A percentile compares a stretch with the other conserved stretches of the same genome.
phyloP scores from a whole-genome alignment of 768 basidiomycete genomes.

The Rhizopogon roseolus region DNA sequence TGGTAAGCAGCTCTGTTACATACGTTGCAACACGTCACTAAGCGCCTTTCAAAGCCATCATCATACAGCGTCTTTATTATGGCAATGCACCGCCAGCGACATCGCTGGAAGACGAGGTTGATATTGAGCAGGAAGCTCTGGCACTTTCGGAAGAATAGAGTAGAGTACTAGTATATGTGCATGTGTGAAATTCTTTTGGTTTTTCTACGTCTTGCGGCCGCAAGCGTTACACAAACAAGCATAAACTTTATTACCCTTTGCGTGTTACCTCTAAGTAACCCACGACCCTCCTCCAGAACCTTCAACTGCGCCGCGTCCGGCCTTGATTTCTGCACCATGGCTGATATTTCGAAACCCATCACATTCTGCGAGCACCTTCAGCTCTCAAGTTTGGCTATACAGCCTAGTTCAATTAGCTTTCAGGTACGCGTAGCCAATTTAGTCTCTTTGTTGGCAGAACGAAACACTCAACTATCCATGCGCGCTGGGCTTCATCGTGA shows the following conservation, averaged over 20 bases:
- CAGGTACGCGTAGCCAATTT: conserved; percentile 58
- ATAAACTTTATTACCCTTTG: conserved; percentile 23
- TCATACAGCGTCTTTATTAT: conserved; percentile 69
- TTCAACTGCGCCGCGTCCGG: conserved; percentile 12
- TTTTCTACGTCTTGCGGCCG: background rate
- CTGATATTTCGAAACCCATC: conserved; percentile 59
- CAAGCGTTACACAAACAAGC: conserved; percentile 24
- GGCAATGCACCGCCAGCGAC: conserved; percentile 62
- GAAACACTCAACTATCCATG: conserved; percentile 2
- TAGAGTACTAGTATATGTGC: background rate
- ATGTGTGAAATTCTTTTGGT: conserved; percentile 1
- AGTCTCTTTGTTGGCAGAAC: background rate
- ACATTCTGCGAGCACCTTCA: conserved; percentile 89
- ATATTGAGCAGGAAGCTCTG: conserved; percentile 65
- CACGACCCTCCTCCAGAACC: conserved; percentile 19
- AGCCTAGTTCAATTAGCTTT: conserved; percentile 96
- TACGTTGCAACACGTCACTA: conserved; percentile 6
- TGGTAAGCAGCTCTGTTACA: conserved; percentile 40
- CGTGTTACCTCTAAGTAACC: conserved; percentile 5
- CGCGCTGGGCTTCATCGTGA: conserved; percentile 21
- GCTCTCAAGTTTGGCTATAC: conserved; percentile 92
- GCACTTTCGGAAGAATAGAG: conserved; percentile 56
- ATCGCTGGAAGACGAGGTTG: conserved; percentile 45
- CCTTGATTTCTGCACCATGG: conserved; percentile 13
- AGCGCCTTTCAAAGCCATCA: conserved; percentile 47